These are phyloP conservation scores for Fusarium illudens DNA, from an alignment of 2,329 filamentous ascomycete genomes.

Conservation along the genomic window DNA sequence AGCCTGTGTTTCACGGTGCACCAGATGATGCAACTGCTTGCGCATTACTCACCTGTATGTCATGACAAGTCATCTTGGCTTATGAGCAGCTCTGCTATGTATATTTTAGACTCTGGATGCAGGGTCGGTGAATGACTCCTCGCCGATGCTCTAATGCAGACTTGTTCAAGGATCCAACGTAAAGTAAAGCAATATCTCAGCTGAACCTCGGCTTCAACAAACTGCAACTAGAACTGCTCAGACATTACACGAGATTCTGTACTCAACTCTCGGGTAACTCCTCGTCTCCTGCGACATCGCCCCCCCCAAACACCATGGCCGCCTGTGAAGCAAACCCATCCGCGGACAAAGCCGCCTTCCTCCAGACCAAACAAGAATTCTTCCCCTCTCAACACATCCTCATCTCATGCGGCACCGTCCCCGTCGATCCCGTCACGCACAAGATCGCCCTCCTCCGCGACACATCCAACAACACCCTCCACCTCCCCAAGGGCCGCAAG, in stretches of 20 bases:
- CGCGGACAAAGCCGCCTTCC: background rate
- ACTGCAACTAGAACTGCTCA: background rate
- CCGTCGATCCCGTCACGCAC: conserved; percentile 48
- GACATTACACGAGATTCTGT: background rate
- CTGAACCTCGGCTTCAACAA: background rate
- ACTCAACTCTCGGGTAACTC: background rate
- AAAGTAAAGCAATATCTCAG: background rate
- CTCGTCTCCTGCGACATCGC: background rate
- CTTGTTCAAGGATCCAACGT: background rate
- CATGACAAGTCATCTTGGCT: background rate
- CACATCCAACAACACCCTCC: conserved; percentile 27
- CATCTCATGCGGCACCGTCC: conserved; percentile 58
- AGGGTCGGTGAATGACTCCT: background rate
- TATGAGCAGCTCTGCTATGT: background rate
- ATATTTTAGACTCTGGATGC: background rate
- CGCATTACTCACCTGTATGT: background rate
- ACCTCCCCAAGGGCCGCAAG: background rate
- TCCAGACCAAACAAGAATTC: conserved; percentile 40
- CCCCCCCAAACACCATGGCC: background rate
- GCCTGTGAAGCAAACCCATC: background rate
- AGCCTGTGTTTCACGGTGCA: conserved; percentile 10
- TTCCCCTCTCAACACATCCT: conserved; percentile 53
- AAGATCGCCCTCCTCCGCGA: conserved; percentile 56
- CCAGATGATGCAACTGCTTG: background rate
- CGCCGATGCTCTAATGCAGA: background rate